Conservation (phyloP, 805 yeast species). For the Candida pseudoglaebosa region DNA sequence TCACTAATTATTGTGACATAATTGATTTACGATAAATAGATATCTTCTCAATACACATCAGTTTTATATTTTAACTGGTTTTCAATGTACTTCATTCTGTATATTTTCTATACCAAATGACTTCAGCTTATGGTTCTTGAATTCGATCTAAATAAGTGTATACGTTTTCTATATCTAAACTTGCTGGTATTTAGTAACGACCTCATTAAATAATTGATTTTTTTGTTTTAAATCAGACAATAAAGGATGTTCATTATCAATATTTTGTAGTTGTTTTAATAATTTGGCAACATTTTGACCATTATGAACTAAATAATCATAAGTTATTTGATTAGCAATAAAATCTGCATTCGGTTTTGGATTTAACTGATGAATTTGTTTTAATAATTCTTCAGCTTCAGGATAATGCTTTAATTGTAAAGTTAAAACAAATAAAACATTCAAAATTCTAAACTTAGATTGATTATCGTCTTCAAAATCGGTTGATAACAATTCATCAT, state of each 20-base stretch:
- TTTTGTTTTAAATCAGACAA: conserved; percentile 59
- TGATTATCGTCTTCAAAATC: conserved; percentile 36
- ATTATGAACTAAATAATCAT: conserved; percentile 44
- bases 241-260: conserved; percentile 55
- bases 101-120: no score
- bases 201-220: conserved; percentile 59
- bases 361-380: conserved; percentile 42
- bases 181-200: conserved; percentile 53
- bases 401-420: conserved; percentile 75
- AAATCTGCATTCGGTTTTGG: conserved; percentile 39
- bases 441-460: conserved; percentile 38
- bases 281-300: conserved; percentile 45
- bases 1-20: background rate
- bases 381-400: conserved; percentile 66
- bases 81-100: no score
- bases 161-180: background rate
- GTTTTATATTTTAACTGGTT: no score
- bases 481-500: conserved; percentile 71
- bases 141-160: conserved; percentile 4
- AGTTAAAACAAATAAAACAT: conserved; percentile 67
- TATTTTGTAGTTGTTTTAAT: conserved; percentile 40
- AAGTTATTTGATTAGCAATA: conserved; percentile 63
- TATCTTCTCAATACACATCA: no score
- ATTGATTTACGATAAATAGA: background rate
- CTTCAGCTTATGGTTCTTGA: no score